Evolutionary conservation across 2,329 filamentous ascomycete genomes (phyloP), one percentile per base, ranked within the genome.

Genomic region (Fusarium sp.): DNA sequence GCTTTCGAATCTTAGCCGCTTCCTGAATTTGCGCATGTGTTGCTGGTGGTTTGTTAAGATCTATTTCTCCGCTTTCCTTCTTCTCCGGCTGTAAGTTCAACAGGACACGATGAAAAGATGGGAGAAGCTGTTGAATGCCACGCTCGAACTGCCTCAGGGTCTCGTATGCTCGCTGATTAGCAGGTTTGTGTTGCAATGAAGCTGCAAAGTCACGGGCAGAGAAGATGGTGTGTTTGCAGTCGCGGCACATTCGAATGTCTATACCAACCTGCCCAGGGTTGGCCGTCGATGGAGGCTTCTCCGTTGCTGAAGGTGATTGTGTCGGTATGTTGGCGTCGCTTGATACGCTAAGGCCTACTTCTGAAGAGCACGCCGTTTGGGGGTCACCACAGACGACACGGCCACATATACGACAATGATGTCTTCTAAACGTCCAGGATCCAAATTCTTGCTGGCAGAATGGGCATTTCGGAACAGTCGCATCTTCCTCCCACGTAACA

Each of bases 391-490:
- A 99, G 0, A 99, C 93, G 0, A 99, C 94, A 42, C 91, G 88
- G 5, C 96, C 96, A 73, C 96, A 99, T 78, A 97, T 90, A 54
- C 96, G 88, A 78, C 96, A 99, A 78, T 99, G 96, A 77, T 98
- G 96, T 69, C 96, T 85, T 72, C 96, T 88, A 74, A 98, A 97
- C 2, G 93, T 92, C 86, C 97, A 98, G 15, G 90, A 91, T 1
- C 93, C 91, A 77, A 99, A 99, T 56, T 97, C 93, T 73, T 99
- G 96, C 75, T 97, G 92, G 73, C 96, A 99, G 74, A 97, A 97
- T 0, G 96, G 96, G 75, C 96, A 99, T 67, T 89, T 89, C 3
- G 84, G 65, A 7, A 99, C 94, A 30, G 84, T 87, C 0, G 90
- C 85, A 77, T 99, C 96, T 51, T 98, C 94, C 77, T 99, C 92